Evolutionary conservation across 2,329 filamentous ascomycete species (phyloP).

Genomic region (Sporothrix variecibatus): DNA sequence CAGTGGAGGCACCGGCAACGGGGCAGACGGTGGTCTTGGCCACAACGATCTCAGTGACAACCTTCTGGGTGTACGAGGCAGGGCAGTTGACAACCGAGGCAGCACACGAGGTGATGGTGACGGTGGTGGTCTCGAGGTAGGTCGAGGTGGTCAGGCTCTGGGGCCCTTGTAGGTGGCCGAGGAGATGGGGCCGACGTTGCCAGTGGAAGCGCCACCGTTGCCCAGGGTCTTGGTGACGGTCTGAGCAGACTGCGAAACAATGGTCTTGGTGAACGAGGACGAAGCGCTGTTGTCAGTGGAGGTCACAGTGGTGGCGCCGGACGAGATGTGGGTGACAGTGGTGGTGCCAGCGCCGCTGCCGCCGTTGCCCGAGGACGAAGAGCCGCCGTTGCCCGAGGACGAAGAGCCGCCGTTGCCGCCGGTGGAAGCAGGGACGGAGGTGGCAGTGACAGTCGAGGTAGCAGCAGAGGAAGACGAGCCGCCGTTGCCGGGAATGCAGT

Average conservation of each 20-base stretch:
- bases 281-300: constrained; percentile 4
- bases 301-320: constrained; percentile 27
- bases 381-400: not conserved
- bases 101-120: constrained; percentile 38
- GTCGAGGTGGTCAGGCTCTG: constrained; percentile 33
- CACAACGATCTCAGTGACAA: constrained; percentile 35
- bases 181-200: constrained; percentile 5
- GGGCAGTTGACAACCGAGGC: constrained; percentile 38
- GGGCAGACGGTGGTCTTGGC: constrained; percentile 36
- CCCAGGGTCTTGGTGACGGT: not conserved
- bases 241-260: not conserved
- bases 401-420: not conserved
- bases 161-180: constrained; percentile 19
- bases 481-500: constrained; percentile 30
- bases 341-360: constrained; percentile 25
- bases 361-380: constrained; percentile 14
- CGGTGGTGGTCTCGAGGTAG: constrained; percentile 32
- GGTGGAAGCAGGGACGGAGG: not conserved
- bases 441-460: not conserved
- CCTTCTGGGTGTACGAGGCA: constrained; percentile 36
- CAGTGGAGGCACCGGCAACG: constrained; percentile 26
- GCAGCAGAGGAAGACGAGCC: not conserved
- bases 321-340: constrained; percentile 35
- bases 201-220: not conserved
- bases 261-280: constrained; percentile 13